Conservation (phyloP, 495 filamentous ascomycete genomes). For the Beverwykella pulmonaria region DNA sequence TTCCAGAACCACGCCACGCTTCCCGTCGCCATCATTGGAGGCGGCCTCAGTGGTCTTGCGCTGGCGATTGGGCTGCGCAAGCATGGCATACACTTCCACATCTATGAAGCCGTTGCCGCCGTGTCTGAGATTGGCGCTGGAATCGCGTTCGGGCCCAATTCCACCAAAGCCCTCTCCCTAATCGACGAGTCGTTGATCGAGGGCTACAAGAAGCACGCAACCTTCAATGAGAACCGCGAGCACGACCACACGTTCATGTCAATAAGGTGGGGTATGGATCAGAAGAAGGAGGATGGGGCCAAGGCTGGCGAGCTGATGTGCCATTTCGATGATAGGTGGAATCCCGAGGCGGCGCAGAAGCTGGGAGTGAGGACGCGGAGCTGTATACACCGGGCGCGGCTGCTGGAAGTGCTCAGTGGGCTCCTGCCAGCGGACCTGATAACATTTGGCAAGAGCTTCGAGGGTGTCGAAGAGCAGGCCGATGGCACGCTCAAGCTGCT, state of each 20-base stretch:
- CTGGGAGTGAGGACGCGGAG: conserved; percentile 17
- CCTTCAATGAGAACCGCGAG: conserved; percentile 47
- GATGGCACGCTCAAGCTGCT: conserved; percentile 47
- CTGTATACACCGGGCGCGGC: conserved; percentile 56
- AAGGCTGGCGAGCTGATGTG: conserved; percentile 20
- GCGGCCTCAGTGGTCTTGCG: conserved; percentile 39
- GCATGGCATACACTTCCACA: conserved; percentile 47
- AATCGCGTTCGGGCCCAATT: conserved; percentile 38
- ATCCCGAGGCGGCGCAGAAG: conserved; percentile 2
- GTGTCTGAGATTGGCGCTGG: conserved; percentile 51
- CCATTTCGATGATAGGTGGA: conserved; percentile 8
- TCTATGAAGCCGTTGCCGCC: conserved; percentile 57
- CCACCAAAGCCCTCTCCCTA: conserved; percentile 25
- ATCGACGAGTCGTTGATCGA: conserved; percentile 30
- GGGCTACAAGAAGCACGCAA: conserved; percentile 38
- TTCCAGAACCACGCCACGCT: conserved; percentile 4
- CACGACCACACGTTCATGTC: conserved; percentile 30
- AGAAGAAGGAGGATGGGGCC: conserved; percentile 9
- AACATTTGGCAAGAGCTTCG: conserved; percentile 49
- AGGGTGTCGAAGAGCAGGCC: conserved; percentile 35
- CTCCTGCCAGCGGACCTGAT: conserved; percentile 55
- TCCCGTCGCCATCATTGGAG: conserved; percentile 41
- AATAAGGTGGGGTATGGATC: conserved; percentile 21
- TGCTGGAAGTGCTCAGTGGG: conserved; percentile 61
- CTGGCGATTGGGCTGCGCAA: conserved; percentile 39